phyloP scores from a whole-genome alignment of 495 filamentous ascomycete species.

The Neurospora sp. region DNA sequence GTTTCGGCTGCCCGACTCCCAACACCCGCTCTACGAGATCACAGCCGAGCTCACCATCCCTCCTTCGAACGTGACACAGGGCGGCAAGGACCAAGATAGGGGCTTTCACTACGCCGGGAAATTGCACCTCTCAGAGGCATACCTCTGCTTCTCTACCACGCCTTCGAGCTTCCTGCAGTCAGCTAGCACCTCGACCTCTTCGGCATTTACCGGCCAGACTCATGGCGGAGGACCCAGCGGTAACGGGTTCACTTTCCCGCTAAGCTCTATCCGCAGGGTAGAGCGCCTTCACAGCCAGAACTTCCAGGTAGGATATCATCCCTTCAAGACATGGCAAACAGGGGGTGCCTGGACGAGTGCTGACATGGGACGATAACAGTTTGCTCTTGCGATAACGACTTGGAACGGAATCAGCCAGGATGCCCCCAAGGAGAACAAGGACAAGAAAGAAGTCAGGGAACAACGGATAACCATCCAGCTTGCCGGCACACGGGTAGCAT shows the following conservation, averaged over 20 bases:
- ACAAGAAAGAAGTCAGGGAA: constrained; percentile 44
- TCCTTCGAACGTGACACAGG: constrained; percentile 47
- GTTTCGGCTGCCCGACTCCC: constrained; percentile 86
- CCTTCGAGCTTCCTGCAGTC: constrained; percentile 75
- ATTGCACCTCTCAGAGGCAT: constrained; percentile 87
- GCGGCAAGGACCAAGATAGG: constrained; percentile 51
- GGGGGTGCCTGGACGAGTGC: background rate
- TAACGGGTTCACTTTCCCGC: constrained; percentile 92
- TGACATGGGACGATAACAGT: constrained; percentile 34
- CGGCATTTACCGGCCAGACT: constrained; percentile 75
- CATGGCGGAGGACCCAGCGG: constrained; percentile 87
- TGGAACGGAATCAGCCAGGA: constrained; percentile 72
- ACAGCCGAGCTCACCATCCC: constrained; percentile 87
- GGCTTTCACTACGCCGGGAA: constrained; percentile 88
- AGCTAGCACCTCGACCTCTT: constrained; percentile 64
- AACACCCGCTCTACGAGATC: constrained; percentile 89
- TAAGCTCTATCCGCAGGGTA: constrained; percentile 83
- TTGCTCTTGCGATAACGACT: constrained; percentile 86
- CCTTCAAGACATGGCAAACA: background rate
- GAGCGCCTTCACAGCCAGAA: constrained; percentile 86
- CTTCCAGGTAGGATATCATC: constrained; percentile 43
- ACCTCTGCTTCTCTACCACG: constrained; percentile 91
- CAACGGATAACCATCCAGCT: constrained; percentile 86
- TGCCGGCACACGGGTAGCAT: constrained; percentile 74
- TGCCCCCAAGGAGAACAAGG: constrained; percentile 35